These are phyloP conservation scores for Termitomyces sp. DNA, from an alignment of 768 basidiomycete genomes.

Conservation along the genomic window DNA sequence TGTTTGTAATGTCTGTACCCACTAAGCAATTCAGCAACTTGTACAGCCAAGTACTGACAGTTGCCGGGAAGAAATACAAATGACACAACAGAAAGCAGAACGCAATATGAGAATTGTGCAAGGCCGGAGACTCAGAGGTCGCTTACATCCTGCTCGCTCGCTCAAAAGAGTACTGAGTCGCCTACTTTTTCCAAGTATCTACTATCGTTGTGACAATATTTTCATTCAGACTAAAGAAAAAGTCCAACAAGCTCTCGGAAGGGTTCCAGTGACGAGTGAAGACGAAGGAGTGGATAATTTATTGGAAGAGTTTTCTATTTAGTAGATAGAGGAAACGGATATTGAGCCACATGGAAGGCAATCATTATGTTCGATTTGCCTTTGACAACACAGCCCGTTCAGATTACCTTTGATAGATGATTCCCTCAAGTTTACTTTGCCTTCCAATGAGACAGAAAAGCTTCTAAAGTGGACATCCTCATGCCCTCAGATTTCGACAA, in stretches of 20 bases:
- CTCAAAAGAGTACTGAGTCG: neutral
- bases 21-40: too few relatives aligned
- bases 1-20: neutral
- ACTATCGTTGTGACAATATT: neutral
- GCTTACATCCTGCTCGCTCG: neutral
- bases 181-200: neutral
- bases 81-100: neutral
- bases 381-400: neutral
- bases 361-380: neutral
- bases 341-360: neutral
- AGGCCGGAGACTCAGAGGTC: neutral
- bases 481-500: neutral
- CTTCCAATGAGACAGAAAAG: neutral
- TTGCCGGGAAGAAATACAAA: neutral
- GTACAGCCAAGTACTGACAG: neutral
- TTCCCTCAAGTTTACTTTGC: neutral
- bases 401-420: neutral
- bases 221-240: neutral
- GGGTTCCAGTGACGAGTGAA: neutral
- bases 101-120: neutral
- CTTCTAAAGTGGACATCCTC: neutral
- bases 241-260: neutral
- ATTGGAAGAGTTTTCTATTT: neutral
- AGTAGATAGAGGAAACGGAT: neutral
- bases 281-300: neutral